Conservation (phyloP, 495 filamentous ascomycete species). For the Polyplosphaeria fusca region DNA sequence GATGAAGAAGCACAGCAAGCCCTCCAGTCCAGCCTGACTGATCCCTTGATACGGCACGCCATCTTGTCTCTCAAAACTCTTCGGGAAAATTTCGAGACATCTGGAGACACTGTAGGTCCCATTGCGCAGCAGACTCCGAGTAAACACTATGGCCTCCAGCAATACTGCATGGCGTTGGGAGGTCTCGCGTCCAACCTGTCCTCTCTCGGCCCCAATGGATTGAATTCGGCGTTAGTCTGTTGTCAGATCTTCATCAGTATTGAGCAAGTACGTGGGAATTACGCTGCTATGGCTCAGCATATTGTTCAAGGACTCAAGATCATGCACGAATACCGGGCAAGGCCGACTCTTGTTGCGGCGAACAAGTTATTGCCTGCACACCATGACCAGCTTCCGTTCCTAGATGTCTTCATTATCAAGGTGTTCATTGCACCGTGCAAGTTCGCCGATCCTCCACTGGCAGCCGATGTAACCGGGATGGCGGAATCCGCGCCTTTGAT, state of each 20-base stretch:
- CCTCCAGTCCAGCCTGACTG: slow-evolving; percentile 37
- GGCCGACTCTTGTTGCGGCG: slow-evolving; percentile 7
- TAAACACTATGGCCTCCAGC: slow-evolving; percentile 17
- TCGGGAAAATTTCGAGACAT: slow-evolving; percentile 12
- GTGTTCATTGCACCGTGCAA: slow-evolving; percentile 20
- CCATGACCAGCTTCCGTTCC: slow-evolving; percentile 13
- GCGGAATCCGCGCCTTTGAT: background rate
- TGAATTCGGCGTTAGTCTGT: slow-evolving; percentile 16
- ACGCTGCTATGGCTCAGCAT: slow-evolving; percentile 18
- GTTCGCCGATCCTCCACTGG: slow-evolving; percentile 15
- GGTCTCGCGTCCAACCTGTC: slow-evolving; percentile 17
- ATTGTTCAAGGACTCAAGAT: slow-evolving; percentile 18
- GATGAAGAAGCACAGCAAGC: slow-evolving; percentile 34
- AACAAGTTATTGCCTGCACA: slow-evolving; percentile 10
- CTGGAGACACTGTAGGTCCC: background rate
- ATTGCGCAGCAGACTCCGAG: slow-evolving; percentile 5
- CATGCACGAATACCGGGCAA: slow-evolving; percentile 16
- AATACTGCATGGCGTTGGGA: slow-evolving; percentile 17
- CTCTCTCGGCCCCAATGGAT: background rate
- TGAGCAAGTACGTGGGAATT: slow-evolving; percentile 19
- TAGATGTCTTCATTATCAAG: slow-evolving; percentile 25
- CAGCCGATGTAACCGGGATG: slow-evolving; percentile 5
- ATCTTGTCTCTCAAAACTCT: slow-evolving; percentile 43
- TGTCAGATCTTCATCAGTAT: slow-evolving; percentile 24
- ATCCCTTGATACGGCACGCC: slow-evolving; percentile 41